Conservation (phyloP, 2,329 filamentous ascomycete species). For the Xylaria sp. region DNA sequence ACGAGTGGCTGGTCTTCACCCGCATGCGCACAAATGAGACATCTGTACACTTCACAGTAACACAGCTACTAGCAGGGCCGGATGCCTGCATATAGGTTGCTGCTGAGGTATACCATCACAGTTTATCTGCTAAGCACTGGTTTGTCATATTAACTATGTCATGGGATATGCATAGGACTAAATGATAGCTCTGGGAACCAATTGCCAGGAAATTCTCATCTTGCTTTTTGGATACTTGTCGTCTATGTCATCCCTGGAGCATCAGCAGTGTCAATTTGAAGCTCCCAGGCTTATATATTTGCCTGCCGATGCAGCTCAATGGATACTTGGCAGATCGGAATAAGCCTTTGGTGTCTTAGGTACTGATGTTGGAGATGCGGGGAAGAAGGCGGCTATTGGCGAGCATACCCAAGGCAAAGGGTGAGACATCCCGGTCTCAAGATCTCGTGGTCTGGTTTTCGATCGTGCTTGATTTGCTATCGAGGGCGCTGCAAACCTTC, state of each 20-base stretch:
- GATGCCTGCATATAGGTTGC: background rate
- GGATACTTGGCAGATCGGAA: background rate
- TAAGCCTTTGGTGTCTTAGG: background rate
- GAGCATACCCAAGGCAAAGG: background rate
- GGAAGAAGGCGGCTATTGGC: background rate
- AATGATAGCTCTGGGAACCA: too few species aligned
- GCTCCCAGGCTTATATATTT: too few species aligned
- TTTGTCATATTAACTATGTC: background rate
- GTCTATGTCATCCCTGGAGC: too few species aligned
- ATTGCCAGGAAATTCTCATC: too few species aligned
- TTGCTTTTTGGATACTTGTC: too few species aligned
- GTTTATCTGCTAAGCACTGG: background rate
- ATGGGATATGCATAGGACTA: too few species aligned
- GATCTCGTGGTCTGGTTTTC: constrained; percentile 2
- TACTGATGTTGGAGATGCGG: background rate
- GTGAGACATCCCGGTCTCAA: background rate
- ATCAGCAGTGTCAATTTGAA: too few species aligned
- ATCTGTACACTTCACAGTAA: background rate
- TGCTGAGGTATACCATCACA: background rate
- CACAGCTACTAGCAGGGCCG: background rate
- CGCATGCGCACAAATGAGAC: background rate
- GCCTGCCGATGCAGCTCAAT: background rate
- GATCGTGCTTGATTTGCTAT: background rate
- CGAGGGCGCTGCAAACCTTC: background rate
- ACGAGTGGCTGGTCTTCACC: background rate